Base-by-base conservation (phyloP, 441 rosid species). In the Bocquillonia castaneifolia region DNA sequence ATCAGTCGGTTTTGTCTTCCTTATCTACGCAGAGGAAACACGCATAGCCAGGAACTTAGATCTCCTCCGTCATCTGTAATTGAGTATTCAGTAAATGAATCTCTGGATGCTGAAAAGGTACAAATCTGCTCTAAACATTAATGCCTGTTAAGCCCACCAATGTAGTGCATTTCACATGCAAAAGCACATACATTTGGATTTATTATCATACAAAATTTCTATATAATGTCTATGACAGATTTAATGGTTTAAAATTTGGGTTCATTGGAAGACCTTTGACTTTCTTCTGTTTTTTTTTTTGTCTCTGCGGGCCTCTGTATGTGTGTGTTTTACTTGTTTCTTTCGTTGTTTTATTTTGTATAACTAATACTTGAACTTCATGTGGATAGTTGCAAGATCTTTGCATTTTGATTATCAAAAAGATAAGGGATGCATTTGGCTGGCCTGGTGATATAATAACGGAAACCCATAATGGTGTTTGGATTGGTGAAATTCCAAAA, bases 401-500 rank as follows among this genome's bases (percentile, higher is more conserved):
- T 62, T 86, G 88, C 53, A 55, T 77, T 29, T 69, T 74, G 58
- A 32, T 74, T 22, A 57, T 86, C 75, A 82, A 77, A 68, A 88
- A 81, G 86, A 78, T 90, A 18, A 88, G 82, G 85, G 89, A 83
- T 71, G 83, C 87, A 6, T 78, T 74, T 70, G 72, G 76, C 60
- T 86, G 92, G 94, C 77, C 70, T 26, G 86, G 80, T 63, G 87
- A 88, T 75, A 73, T 85, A 52, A 59, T 59, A 48, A 54, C 66
- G 25, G 93, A 82, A 55, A 64, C 63, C 37, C 72, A 75, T 58
- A 51, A 75, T 73, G 89, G 88, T 63, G 80, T 86, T 52, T 88
- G 86, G 87, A 85, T 83, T 58, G 94, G 94, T 28, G 81, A 88
- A 69, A 59, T 86, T 66, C 91, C 96, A 67, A 77, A 74, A 42